Evolutionary conservation across 2,329 filamentous ascomycete species (phyloP).

Genomic region (Sporothrix inflata): DNA sequence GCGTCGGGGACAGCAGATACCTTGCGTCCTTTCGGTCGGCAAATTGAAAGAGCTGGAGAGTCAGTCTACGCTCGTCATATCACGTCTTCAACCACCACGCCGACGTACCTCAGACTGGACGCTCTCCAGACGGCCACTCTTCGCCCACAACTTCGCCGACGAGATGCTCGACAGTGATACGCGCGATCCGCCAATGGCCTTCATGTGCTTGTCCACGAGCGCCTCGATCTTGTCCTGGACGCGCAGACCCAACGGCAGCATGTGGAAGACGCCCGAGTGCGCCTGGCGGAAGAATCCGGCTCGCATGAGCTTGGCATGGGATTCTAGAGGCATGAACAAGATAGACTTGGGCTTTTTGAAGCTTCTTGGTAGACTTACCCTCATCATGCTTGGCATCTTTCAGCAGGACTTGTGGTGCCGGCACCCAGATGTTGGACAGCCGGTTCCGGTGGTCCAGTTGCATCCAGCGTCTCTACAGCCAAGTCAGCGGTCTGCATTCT

Average conservation of each 20-base stretch:
- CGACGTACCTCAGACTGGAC: conserved; percentile 69
- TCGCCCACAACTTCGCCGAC: conserved; percentile 79
- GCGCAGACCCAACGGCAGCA: conserved; percentile 81
- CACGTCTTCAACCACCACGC: background rate
- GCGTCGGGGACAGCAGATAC: conserved; percentile 85
- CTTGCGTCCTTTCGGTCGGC: conserved; percentile 74
- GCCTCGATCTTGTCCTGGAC: conserved; percentile 87
- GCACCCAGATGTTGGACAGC: conserved; percentile 78
- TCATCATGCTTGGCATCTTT: conserved; percentile 61
- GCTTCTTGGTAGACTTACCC: conserved; percentile 44
- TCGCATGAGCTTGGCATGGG: conserved; percentile 67
- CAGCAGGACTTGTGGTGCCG: conserved; percentile 61
- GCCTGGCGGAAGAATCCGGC: conserved; percentile 77
- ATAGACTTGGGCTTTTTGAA: conserved; percentile 20
- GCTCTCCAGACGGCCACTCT: conserved; percentile 77
- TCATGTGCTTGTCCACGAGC: conserved; percentile 90
- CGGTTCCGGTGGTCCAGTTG: conserved; percentile 44
- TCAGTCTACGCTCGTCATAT: conserved; percentile 31
- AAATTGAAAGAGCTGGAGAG: conserved; percentile 72
- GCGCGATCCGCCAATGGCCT: conserved; percentile 77
- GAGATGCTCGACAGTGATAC: conserved; percentile 83
- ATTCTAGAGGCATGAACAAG: conserved; percentile 51
- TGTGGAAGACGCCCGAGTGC: conserved; percentile 88
- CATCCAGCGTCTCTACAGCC: conserved; percentile 27
- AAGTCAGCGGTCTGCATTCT: background rate